Percentiles rank a stretch among this genome's conserved stretches.
Conservation (phyloP, 208 protist genomes). For the Sergeia podlipaevii region DNA sequence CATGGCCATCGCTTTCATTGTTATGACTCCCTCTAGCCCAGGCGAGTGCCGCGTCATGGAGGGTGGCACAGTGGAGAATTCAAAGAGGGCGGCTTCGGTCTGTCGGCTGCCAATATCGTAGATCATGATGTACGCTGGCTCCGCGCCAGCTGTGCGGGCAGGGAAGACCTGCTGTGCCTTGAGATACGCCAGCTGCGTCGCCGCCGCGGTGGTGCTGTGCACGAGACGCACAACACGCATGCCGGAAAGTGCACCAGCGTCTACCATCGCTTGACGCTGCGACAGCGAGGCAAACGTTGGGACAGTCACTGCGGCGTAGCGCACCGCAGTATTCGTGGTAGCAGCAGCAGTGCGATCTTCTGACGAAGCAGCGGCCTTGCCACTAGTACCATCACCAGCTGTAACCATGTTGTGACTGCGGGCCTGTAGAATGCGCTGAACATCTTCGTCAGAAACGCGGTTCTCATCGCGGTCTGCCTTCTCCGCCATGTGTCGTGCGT, state of each 20-base stretch:
- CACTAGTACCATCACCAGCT: constrained; percentile 5
- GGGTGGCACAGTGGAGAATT: constrained; percentile 17
- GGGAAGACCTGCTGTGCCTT: constrained; percentile 45
- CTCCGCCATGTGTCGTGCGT: constrained; percentile 55
- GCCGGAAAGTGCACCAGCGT: constrained; percentile 80
- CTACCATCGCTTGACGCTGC: constrained; percentile 84
- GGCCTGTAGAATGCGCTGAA: too few species aligned
- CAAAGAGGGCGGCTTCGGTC: constrained; percentile 75
- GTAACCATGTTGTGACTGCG: too few species aligned
- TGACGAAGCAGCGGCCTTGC: not conserved
- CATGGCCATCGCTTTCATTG: constrained; percentile 36
- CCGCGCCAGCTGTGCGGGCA: not conserved
- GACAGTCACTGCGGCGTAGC: constrained; percentile 70
- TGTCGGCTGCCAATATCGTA: constrained; percentile 84
- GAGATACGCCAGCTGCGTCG: constrained; percentile 49
- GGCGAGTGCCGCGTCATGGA: not conserved
- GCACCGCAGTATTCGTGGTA: constrained; percentile 9
- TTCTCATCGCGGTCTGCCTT: constrained; percentile 35
- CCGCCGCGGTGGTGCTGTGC: constrained; percentile 75
- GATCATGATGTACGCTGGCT: constrained; percentile 52
- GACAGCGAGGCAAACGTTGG: constrained; percentile 56
- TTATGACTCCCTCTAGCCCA: constrained; percentile 16
- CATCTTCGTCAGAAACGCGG: constrained; percentile 19
- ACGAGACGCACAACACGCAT: constrained; percentile 82
- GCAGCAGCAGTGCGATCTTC: not conserved